Conservation (phyloP, 208 protist species). For the Acanthamoeba polyphaga region DNA sequence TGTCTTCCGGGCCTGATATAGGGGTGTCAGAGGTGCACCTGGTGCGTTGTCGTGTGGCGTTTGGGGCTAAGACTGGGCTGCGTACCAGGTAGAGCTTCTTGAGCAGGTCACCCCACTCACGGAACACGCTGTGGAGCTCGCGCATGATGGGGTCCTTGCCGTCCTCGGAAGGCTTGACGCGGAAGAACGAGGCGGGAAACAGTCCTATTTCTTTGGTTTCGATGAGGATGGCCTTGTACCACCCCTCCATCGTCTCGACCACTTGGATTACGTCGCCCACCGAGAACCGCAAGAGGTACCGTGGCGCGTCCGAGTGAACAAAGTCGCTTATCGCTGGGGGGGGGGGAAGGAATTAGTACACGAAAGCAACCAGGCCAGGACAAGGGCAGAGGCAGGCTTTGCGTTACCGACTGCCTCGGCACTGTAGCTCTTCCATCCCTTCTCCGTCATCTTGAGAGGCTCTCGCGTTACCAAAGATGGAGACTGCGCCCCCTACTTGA, state of each 20-base stretch:
- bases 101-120: constrained; percentile 18
- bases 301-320: background rate
- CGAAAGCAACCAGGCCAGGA: background rate
- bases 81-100: constrained; percentile 35
- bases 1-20: constrained; percentile 24
- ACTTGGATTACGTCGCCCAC: constrained; percentile 49
- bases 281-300: background rate
- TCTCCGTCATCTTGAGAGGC: background rate
- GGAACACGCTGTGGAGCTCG: constrained; percentile 50
- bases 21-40: background rate
- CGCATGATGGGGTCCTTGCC: constrained; percentile 52
- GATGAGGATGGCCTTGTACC: constrained; percentile 41
- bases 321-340: background rate
- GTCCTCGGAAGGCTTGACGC: background rate
- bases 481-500: no score
- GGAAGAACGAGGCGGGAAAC: constrained; percentile 38
- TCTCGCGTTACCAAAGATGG: background rate
- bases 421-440: constrained; percentile 9
- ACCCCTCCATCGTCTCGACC: constrained; percentile 14
- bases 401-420: background rate
- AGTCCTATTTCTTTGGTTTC: background rate
- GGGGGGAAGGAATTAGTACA: background rate
- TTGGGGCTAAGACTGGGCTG: background rate
- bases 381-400: background rate
- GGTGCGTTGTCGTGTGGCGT: background rate